Evolutionary conservation across 305 asterid genomes (phyloP), one percentile per base, ranked within the genome.

Genomic region (Fraxinus dipetala): DNA sequence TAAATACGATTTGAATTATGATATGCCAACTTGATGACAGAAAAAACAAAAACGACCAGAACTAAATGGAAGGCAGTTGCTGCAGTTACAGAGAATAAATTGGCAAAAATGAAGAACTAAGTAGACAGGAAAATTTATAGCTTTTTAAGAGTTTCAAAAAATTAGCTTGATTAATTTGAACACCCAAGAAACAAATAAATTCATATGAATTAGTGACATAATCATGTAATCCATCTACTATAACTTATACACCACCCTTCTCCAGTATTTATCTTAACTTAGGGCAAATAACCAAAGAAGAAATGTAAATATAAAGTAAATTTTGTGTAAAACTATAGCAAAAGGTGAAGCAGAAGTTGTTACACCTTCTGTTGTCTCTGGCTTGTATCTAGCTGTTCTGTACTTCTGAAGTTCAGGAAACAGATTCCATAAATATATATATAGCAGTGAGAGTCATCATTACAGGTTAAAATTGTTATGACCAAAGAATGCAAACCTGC

Each of bases 331-430:
- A 18, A 75, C 16, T 45, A 75, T 24, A 82, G 65, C 85, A 83
- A 73, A 28, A 36, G 56, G 72, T 26, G 35, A 35, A 74, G 76
- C 54, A 45, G 76, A 80, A 69, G 70, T 16, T 67, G 74, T 77
- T 76, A 43, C 85, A 81, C 98, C 98, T 90, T 94, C 98, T 83
- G 93, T 82, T 31, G 90, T 84, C 85, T 93, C 98, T 72, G 98
- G 97, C 85, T 85, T 91, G 84, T 86, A 95, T 88, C 99, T 91
- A 85, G 99, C 99, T 3, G 98, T 92, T 77, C 99, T 91, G 86
- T 93, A 95, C 88, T 95, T 95, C 98, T 95, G 97, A 92, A 90
- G 80, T 72, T 74, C 82, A 83, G 67, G 56, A 86, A 83, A 82
- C 82, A 82, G 80, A 77, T 79, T 43, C 76, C 79, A 76, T 22